These are phyloP conservation scores for Brettanomyces anomalus DNA, from an alignment of 805 yeast species.

Conservation along the genomic window DNA sequence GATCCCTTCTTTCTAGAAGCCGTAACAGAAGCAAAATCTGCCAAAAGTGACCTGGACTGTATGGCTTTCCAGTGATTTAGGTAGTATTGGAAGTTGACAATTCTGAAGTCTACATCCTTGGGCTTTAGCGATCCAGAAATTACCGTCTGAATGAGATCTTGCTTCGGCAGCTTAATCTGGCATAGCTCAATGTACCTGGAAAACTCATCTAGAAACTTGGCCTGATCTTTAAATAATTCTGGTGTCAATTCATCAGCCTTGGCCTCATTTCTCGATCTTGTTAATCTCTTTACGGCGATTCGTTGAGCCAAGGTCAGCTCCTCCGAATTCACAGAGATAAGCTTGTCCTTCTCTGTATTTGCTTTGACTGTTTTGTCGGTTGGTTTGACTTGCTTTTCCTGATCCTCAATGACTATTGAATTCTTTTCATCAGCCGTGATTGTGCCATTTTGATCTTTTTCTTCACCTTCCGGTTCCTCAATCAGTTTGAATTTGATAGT, in stretches of 20 bases:
- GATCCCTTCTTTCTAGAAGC: conserved; percentile 1
- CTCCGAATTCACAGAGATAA: conserved; percentile 1
- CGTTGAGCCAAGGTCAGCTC: conserved; percentile 12
- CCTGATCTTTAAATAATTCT: conserved; percentile 10
- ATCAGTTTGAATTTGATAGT: conserved; percentile 26
- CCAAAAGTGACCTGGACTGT: conserved; percentile 16
- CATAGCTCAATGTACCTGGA: conserved; percentile 12
- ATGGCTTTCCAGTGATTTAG: conserved; percentile 15
- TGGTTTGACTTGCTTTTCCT: background rate
- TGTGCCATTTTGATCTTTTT: background rate
- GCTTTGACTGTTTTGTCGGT: too few species aligned
- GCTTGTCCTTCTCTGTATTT: background rate
- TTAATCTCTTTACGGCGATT: conserved; percentile 12
- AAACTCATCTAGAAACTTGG: conserved; percentile 12
- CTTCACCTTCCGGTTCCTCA: conserved; percentile 4
- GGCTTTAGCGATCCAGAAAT: conserved; percentile 25
- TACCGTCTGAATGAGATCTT: conserved; percentile 31
- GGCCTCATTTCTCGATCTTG: conserved; percentile 13
- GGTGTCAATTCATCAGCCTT: conserved; percentile 9
- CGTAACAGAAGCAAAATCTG: conserved; percentile 10
- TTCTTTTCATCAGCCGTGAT: background rate
- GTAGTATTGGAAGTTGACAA: conserved; percentile 6
- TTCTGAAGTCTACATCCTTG: background rate
- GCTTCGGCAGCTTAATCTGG: conserved; percentile 33
- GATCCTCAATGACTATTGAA: background rate